Evolutionary conservation across 306 rosid species (phyloP).

Genomic region (Canavalia gladiata): DNA sequence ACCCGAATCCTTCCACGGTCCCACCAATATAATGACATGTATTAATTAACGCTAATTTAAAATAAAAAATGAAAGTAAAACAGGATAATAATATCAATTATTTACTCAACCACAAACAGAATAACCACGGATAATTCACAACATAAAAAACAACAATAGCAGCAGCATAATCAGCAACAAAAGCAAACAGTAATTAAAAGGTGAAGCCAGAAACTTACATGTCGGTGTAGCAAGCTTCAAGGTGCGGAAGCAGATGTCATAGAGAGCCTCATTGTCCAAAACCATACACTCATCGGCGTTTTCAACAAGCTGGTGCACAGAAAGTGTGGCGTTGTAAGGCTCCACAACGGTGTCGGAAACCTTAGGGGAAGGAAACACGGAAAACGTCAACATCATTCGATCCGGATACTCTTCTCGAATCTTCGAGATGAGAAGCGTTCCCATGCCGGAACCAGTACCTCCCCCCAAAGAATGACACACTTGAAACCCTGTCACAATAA

Average conservation of each 20-base stretch:
- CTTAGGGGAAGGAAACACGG: slow-evolving; percentile 65
- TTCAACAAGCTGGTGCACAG: slow-evolving; percentile 66
- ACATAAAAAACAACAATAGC: not conserved
- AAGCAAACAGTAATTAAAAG: not conserved
- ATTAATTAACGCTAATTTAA: not conserved
- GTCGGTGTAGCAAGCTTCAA: slow-evolving; percentile 62
- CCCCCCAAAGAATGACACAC: slow-evolving; percentile 68
- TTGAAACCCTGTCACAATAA: slow-evolving; percentile 56
- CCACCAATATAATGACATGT: slow-evolving; percentile 43
- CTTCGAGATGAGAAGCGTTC: slow-evolving; percentile 62
- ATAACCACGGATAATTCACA: not conserved
- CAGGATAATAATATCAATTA: not conserved
- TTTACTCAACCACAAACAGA: not conserved
- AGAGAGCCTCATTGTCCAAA: slow-evolving; percentile 65
- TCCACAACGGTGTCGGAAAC: slow-evolving; percentile 66
- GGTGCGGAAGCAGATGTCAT: slow-evolving; percentile 64
- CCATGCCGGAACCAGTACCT: slow-evolving; percentile 67
- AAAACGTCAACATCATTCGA: slow-evolving; percentile 66
- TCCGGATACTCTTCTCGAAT: slow-evolving; percentile 66
- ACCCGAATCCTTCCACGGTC: slow-evolving; percentile 2
- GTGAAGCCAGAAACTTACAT: slow-evolving; percentile 35
- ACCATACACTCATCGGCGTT: slow-evolving; percentile 68
- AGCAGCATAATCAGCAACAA: not conserved
- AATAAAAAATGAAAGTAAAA: slow-evolving; percentile 20
- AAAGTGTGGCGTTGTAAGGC: slow-evolving; percentile 65